These are phyloP conservation scores for Beta vulgaris DNA, from an alignment of 148 eudicot species.

Conservation along the genomic window DNA sequence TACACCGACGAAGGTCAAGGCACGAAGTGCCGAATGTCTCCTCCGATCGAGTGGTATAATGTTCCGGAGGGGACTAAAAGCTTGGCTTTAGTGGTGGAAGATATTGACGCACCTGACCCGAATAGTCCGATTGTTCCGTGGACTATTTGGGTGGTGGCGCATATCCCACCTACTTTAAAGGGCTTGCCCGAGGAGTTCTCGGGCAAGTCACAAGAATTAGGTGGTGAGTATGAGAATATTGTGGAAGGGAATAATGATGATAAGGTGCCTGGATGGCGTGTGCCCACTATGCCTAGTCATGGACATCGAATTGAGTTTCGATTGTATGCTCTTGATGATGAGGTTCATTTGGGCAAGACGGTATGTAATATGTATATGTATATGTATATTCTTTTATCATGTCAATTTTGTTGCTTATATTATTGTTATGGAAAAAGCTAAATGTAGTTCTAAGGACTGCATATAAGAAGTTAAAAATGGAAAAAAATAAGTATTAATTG, in stretches of 20 bases:
- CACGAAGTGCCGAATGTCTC: constrained; percentile 38
- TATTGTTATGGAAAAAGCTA: too few species aligned
- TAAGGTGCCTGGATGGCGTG: constrained; percentile 69
- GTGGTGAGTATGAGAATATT: constrained; percentile 43
- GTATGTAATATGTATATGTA: constrained; percentile 20
- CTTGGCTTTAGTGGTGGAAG: constrained; percentile 67
- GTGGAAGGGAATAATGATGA: constrained; percentile 62
- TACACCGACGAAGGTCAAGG: constrained; percentile 71
- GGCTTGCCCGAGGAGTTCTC: constrained; percentile 77
- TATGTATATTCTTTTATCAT: too few species aligned
- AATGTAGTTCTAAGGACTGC: too few species aligned
- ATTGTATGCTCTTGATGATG: constrained; percentile 71
- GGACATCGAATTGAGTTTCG: constrained; percentile 71
- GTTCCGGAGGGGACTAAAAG: constrained; percentile 51
- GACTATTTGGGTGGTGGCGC: constrained; percentile 64
- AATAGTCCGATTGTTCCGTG: constrained; percentile 56
- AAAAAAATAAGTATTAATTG: too few species aligned
- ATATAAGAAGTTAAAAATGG: too few species aligned
- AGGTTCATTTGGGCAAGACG: constrained; percentile 59
- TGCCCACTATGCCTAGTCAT: constrained; percentile 45
- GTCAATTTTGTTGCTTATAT: too few species aligned
- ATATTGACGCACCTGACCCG: constrained; percentile 64
- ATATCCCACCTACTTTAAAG: constrained; percentile 61
- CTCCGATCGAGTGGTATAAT: constrained; percentile 74
- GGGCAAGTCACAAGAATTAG: constrained; percentile 47